A percentile compares a stretch with the other conserved stretches of the same genome.
Evolutionary conservation across 345 rosid species (phyloP).

Genomic region (Syzygium oleosum): DNA sequence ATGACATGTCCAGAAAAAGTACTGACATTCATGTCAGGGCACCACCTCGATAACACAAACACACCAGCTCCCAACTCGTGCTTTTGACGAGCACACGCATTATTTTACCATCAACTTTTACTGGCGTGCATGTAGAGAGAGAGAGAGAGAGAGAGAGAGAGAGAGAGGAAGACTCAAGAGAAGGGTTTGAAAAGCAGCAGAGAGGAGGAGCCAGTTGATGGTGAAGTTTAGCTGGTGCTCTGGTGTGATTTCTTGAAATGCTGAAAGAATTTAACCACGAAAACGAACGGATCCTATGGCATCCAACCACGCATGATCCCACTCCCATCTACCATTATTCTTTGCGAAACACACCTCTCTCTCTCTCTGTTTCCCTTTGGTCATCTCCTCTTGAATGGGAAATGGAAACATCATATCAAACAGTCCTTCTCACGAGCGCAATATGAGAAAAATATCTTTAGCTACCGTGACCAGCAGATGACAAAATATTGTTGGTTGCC

Average conservation of each 20-base stretch:
- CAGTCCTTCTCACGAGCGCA: not conserved
- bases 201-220: not conserved
- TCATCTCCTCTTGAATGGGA: not conserved
- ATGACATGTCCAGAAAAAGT: not conserved
- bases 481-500: not conserved
- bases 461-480: not conserved
- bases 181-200: not conserved
- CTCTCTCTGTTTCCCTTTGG: not conserved
- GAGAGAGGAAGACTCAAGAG: not conserved
- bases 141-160: not conserved
- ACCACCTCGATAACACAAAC: not conserved
- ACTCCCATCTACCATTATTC: not conserved
- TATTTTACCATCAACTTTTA: too few relatives aligned
- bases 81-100: not conserved
- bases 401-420: not conserved
- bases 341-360: not conserved
- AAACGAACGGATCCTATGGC: not conserved
- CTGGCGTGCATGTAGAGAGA: not conserved
- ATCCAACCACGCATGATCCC: conserved; percentile 1
- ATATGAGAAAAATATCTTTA: not conserved
- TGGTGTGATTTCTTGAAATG: not conserved
- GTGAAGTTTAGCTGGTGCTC: not conserved
- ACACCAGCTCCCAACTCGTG: not conserved
- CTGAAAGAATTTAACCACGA: not conserved
- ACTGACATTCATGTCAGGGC: not conserved